These are phyloP conservation scores for Apostasia ramifera DNA, from an alignment of 106 monocot species.

Conservation along the genomic window DNA sequence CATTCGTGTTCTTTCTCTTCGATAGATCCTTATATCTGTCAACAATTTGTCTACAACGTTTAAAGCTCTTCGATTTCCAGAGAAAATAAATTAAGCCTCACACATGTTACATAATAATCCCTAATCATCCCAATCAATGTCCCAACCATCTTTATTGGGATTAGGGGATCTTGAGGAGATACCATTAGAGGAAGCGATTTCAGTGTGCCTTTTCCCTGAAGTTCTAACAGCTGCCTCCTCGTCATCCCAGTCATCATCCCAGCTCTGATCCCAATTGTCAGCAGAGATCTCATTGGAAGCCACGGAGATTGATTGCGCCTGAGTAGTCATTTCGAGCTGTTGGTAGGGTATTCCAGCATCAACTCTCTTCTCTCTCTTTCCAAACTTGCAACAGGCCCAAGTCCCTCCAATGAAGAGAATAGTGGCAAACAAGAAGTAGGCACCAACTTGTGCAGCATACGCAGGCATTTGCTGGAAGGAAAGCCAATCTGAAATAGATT, in stretches of 20 bases:
- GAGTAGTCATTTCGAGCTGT: slow-evolving; percentile 53
- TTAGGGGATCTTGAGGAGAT: slow-evolving; percentile 30
- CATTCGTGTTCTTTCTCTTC: too few relatives aligned
- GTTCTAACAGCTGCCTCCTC: slow-evolving; percentile 31
- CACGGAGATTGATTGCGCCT: slow-evolving; percentile 8
- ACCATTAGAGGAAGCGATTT: slow-evolving; percentile 30
- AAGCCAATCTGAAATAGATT: slow-evolving; percentile 18
- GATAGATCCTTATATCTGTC: too few relatives aligned
- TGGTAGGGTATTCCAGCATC: slow-evolving; percentile 48
- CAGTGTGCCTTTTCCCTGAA: slow-evolving; percentile 4
- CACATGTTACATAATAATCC: background rate
- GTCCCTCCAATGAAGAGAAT: slow-evolving; percentile 26
- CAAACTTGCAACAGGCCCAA: slow-evolving; percentile 66
- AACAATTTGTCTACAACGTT: too few relatives aligned
- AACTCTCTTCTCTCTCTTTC: slow-evolving; percentile 23
- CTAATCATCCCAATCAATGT: slow-evolving; percentile 76
- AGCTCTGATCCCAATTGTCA: slow-evolving; percentile 53
- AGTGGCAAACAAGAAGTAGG: slow-evolving; percentile 30
- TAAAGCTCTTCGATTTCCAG: too few relatives aligned
- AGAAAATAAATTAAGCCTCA: too few relatives aligned
- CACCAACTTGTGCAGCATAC: slow-evolving; percentile 36
- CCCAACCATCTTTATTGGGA: slow-evolving; percentile 53
- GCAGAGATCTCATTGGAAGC: slow-evolving; percentile 6
- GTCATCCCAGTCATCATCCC: slow-evolving; percentile 80
- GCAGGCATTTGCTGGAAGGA: slow-evolving; percentile 23